Base-by-base conservation (phyloP, 225 moss, liverwort and hornwort genomes). In the Antitrichia curtipendula region DNA sequence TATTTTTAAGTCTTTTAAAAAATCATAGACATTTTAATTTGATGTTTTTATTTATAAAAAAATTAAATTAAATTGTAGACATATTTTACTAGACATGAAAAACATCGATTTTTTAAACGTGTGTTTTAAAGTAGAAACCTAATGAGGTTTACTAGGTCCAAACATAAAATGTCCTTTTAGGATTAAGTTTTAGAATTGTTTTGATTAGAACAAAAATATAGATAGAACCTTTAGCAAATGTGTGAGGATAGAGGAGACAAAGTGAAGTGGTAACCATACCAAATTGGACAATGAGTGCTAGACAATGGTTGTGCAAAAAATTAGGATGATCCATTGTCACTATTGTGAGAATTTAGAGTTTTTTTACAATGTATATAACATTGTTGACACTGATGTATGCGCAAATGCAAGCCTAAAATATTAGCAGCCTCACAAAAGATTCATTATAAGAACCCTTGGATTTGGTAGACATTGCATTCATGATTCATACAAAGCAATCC, bases 271-370 rank as follows among this genome's bases (percentile, higher is more conserved):
- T 4, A 22, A 22, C 2, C 6, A 3, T 22, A 22, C n/a, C 4
- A 22, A 68, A 38, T 22, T n/a, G 12, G 4, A n/a, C 20, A 65
- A 65, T 65, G 9, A 20, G 3, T 36, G 3, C n/a, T 21, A 21
- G 7, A 66, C 7, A 38, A 22, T 23, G 7, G 4, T 0, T 68
- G 22, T 38, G 7, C 20, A 68, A 68, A 38, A n/a, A 22, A 38
- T 13, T 38, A 38, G 12, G 13, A 38, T 4, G 0, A 38, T 68
- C 7, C 4, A 13, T 0, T 0, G 0, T 13, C 3, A 1, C 0
- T 38, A 13, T 38, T 23, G 13, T 3, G 0, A 38, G 13, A 68
- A 23, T 68, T 68, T 38, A 13, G 23, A 38, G 6, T 21, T 65
- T 36, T 3, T 22, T 38, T 3, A 38, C 13, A 38, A 68, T 13